Evolutionary conservation across 2,329 filamentous ascomycete species (phyloP), one percentile per base, ranked within the genome.

Genomic region (Calonectria pauciramosa): DNA sequence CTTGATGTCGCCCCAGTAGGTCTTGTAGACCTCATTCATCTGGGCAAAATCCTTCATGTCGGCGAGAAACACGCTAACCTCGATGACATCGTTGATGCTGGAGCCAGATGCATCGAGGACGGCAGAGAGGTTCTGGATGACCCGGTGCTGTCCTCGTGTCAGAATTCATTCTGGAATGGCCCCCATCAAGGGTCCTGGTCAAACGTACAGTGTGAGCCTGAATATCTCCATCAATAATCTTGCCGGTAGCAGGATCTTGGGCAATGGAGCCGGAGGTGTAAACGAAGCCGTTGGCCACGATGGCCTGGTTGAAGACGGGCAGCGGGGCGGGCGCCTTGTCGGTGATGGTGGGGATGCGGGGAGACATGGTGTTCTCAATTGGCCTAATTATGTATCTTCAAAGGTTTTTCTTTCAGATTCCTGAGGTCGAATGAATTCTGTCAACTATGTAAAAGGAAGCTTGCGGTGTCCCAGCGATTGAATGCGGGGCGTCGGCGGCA

Each of bases 191-290:
- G 10, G 4, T 5, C 23, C 36, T 26, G 1, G 6, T 4, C 52
- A 4, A 28, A 71, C 82, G 70, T 72, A 86, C 87, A 16, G 94
- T 94, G 83, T 93, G 91, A 54, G 92, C 90, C 68, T 91, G 90
- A 76, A 95, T 91, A 79, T 87, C 90, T 38, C 93, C 93, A n/a
- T 91, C 87, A 77, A 94, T 87, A 49, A 94, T 86, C 74, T 90
- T 89, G 47, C 91, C 92, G 0, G 85, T 84, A 69, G 86, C 51
- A 1, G 80, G 86, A 81, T 93, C 91, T 75, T 91, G 90, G 59
- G 93, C 93, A 75, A 95, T 92, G 76, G 93, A 91, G 76, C 93
- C 94, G 0, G 93, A 94, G 78, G 93, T 90, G 85, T 91, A 95
- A 84, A 95, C 89, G 73, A 93, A 89, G 75, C 90, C 89, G 77